Evolutionary conservation across 164 flowering plant species (phyloP).

Genomic region (Paratinospora sagittata): DNA sequence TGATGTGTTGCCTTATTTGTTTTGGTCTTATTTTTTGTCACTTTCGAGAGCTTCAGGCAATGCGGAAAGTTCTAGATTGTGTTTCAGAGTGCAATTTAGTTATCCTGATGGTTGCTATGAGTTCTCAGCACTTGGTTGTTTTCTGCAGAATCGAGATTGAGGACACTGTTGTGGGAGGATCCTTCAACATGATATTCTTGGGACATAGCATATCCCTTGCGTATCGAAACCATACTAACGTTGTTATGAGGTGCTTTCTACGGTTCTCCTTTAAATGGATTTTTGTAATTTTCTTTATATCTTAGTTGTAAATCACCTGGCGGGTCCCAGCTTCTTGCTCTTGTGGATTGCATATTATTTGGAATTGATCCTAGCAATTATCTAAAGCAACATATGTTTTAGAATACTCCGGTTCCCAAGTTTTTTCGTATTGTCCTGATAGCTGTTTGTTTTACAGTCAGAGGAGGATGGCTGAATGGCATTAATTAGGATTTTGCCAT

Average conservation of each 20-base stretch:
- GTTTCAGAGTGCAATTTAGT: neutral
- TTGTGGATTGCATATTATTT: neutral
- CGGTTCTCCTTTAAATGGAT: neutral
- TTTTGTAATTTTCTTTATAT: neutral
- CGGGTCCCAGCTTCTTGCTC: neutral
- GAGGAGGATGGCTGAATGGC: neutral
- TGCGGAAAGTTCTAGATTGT: neutral
- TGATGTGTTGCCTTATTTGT: neutral
- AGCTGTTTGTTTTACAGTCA: neutral
- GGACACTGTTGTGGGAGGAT: constrained; percentile 61
- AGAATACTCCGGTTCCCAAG: too few species aligned
- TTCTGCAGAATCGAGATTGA: constrained; percentile 86
- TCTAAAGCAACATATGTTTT: neutral
- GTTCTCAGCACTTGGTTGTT: neutral
- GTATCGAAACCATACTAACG: constrained; percentile 75
- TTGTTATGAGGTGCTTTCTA: constrained; percentile 60
- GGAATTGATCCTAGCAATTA: neutral
- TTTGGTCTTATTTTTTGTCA: neutral
- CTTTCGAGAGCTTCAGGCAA: too few species aligned
- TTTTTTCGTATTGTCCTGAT: neutral
- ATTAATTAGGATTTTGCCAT: neutral
- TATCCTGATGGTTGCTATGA: neutral
- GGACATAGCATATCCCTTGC: constrained; percentile 74
- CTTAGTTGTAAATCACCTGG: neutral
- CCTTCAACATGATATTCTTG: constrained; percentile 92